Evolutionary conservation across 108 stramenopile species (phyloP).

Genomic region (Discostella pseudostelligera): DNA sequence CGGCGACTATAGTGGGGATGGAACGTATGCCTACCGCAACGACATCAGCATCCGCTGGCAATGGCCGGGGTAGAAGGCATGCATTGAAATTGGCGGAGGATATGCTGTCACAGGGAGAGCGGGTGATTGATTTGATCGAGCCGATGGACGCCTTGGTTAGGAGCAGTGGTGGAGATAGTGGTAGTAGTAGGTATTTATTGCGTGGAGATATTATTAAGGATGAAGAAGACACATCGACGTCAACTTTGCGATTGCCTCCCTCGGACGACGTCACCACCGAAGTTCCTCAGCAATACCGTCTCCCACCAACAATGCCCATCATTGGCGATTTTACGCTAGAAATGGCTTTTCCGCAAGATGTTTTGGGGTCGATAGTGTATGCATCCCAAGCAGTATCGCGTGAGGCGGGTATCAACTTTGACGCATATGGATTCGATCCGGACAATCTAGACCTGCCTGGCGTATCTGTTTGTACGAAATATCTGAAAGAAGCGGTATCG

Average conservation of each 20-base stretch:
- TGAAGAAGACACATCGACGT: not conserved
- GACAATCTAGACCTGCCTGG: constrained; percentile 67
- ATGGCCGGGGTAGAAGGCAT: constrained; percentile 37
- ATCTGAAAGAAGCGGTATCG: constrained; percentile 70
- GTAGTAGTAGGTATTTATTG: constrained; percentile 20
- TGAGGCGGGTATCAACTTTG: constrained; percentile 66
- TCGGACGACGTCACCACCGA: constrained; percentile 12
- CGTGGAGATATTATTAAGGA: constrained; percentile 20
- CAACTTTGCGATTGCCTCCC: constrained; percentile 9
- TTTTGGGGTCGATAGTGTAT: constrained; percentile 64
- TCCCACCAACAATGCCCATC: constrained; percentile 23
- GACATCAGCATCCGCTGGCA: constrained; percentile 8
- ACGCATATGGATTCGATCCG: constrained; percentile 51
- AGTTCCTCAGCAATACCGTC: constrained; percentile 5
- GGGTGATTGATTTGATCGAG: constrained; percentile 70
- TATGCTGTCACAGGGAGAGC: constrained; percentile 80
- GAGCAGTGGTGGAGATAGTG: constrained; percentile 19
- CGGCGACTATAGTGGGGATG: constrained; percentile 27
- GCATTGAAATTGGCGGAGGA: constrained; percentile 65
- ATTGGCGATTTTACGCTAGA: constrained; percentile 62
- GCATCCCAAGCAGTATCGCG: constrained; percentile 62
- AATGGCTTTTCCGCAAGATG: constrained; percentile 74
- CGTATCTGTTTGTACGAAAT: constrained; percentile 54
- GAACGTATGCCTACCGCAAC: constrained; percentile 15
- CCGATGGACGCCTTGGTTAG: constrained; percentile 74